Evolutionary conservation across 371 early-diverging fungal species (phyloP).

Genomic region (Apophysomyces variabilis): DNA sequence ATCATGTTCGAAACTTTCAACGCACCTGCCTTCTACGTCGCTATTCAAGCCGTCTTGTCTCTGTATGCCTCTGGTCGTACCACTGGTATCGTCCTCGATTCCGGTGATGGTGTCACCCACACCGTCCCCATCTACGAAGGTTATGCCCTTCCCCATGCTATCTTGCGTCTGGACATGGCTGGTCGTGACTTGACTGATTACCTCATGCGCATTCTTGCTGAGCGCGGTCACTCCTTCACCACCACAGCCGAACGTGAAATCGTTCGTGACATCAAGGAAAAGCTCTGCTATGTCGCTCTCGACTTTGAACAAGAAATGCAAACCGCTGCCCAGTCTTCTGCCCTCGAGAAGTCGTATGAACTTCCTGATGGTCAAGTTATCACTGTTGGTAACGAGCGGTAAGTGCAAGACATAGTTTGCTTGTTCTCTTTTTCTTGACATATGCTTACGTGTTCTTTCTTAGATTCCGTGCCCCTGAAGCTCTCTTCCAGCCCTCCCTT

Average conservation of each 20-base stretch:
- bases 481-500: slow-evolving; percentile 98
- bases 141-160: slow-evolving; percentile 98
- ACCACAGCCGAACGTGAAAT: slow-evolving; percentile 99
- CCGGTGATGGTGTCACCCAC: slow-evolving; percentile 99
- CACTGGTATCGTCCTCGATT: slow-evolving; percentile 99
- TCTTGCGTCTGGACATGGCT: slow-evolving; percentile 95
- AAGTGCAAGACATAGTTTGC: slow-evolving; percentile 3
- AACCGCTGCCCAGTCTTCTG: slow-evolving; percentile 91
- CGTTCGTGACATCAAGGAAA: slow-evolving; percentile 99
- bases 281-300: slow-evolving; percentile 98
- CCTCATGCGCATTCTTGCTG: slow-evolving; percentile 96
- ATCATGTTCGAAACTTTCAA: slow-evolving; percentile 99
- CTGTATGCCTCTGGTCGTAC: slow-evolving; percentile 99
- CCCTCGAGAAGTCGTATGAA: slow-evolving; percentile 98
- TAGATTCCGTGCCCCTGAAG: slow-evolving; percentile 98
- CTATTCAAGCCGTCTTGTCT: slow-evolving; percentile 98
- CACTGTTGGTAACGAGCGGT: slow-evolving; percentile 97
- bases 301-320: slow-evolving; percentile 99
- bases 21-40: slow-evolving; percentile 98
- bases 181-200: slow-evolving; percentile 99
- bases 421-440: slow-evolving; percentile 12
- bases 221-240: slow-evolving; percentile 98
- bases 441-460: slow-evolving; percentile 11
- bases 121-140: slow-evolving; percentile 99
- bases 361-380: slow-evolving; percentile 99